Evolutionary conservation across 2,329 filamentous ascomycete species (phyloP).

Genomic region (Nigrograna mackinnonii): DNA sequence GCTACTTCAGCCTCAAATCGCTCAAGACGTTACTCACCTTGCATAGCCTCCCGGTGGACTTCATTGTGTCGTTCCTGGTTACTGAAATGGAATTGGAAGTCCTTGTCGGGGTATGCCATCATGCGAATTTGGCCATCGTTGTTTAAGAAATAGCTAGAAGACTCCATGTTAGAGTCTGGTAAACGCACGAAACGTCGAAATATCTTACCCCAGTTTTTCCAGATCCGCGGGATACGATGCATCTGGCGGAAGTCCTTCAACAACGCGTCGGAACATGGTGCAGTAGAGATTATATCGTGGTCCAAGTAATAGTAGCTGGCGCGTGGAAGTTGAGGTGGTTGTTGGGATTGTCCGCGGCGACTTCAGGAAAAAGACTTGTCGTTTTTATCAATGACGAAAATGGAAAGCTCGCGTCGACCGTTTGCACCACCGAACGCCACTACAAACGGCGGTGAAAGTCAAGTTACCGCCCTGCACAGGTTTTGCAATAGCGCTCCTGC

Average conservation of each 20-base stretch:
- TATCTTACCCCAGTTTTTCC: slow-evolving; percentile 71
- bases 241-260: slow-evolving; percentile 69
- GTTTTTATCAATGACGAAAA: too few species aligned
- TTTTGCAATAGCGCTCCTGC: too few species aligned
- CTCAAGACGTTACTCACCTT: slow-evolving; percentile 56
- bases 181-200: too few species aligned
- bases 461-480: too few species aligned
- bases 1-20: too few species aligned
- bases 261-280: slow-evolving; percentile 75
- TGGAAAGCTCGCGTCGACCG: too few species aligned
- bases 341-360: too few species aligned
- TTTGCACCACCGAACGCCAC: too few species aligned
- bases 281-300: not conserved
- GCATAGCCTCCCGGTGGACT: slow-evolving; percentile 69
- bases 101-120: slow-evolving; percentile 67
- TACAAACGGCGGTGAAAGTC: too few species aligned
- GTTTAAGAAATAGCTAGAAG: slow-evolving; percentile 75
- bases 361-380: too few species aligned
- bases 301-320: not conserved
- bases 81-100: slow-evolving; percentile 75
- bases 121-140: slow-evolving; percentile 74
- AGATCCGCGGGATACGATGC: slow-evolving; percentile 68
- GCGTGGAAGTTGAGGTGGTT: not conserved
- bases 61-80: slow-evolving; percentile 78
- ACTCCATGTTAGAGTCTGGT: slow-evolving; percentile 5